Percentiles rank a stretch among this genome's conserved stretches.
Evolutionary conservation across 495 filamentous ascomycete species (phyloP).

Genomic region (Penicillium ucsense): DNA sequence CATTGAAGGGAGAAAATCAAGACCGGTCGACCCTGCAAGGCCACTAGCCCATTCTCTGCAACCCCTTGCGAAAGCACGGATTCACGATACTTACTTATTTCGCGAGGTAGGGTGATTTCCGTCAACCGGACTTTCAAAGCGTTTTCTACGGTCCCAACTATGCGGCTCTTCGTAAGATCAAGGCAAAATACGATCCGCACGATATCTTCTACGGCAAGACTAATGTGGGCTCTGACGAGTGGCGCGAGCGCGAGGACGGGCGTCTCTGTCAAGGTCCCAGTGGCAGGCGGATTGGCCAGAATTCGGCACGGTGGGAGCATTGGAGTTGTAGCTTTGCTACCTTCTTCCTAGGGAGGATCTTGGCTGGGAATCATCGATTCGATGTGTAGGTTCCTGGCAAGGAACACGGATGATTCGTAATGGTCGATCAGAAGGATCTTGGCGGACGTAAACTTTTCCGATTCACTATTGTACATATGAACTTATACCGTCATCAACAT

Average conservation of each 20-base stretch:
- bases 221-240: slow-evolving; percentile 53
- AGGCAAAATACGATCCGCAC: slow-evolving; percentile 44
- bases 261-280: slow-evolving; percentile 16
- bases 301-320: neutral
- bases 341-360: too few species aligned
- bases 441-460: neutral
- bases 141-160: slow-evolving; percentile 45
- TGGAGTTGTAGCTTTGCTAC: neutral
- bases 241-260: slow-evolving; percentile 28
- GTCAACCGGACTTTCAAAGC: slow-evolving; percentile 40
- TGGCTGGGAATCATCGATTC: too few species aligned
- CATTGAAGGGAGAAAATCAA: too few species aligned
- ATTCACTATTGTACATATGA: slow-evolving; percentile 1
- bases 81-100: neutral
- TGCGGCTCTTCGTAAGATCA: slow-evolving; percentile 23
- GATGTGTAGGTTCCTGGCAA: too few species aligned
- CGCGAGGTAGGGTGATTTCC: slow-evolving; percentile 28
- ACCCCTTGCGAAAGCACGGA: too few species aligned
- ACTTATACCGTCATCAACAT: slow-evolving; percentile 71
- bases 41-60: too few species aligned
- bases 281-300: slow-evolving; percentile 3
- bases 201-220: slow-evolving; percentile 43
- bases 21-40: too few species aligned
- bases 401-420: neutral
- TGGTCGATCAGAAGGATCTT: too few species aligned